Conservation (phyloP, 345 rosid species). For the Citrus australasica region DNA sequence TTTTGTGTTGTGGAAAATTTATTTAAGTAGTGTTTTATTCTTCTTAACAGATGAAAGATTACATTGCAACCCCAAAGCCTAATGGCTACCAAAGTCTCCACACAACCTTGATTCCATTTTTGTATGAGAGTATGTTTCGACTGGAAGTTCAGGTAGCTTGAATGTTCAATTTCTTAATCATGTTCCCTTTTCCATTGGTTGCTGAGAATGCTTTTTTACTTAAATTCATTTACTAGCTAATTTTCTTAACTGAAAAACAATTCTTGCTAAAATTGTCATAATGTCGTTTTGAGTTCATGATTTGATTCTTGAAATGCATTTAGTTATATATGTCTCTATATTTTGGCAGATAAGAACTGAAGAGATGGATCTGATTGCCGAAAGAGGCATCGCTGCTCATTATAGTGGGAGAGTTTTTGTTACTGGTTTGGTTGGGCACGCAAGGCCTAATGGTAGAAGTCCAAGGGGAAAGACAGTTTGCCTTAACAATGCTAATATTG, state of each 20-base stretch:
- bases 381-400: constrained; percentile 97
- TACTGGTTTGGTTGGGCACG: constrained; percentile 72
- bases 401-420: constrained; percentile 85
- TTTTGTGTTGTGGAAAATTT: background rate
- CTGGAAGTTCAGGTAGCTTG: constrained; percentile 77
- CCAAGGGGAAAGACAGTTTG: constrained; percentile 75
- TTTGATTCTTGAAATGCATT: background rate
- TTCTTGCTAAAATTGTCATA: background rate
- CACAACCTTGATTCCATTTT: constrained; percentile 84
- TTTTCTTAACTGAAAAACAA: background rate
- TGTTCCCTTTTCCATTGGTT: background rate
- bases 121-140: constrained; percentile 88
- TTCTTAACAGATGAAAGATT: constrained; percentile 78
- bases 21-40: constrained; percentile 14
- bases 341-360: constrained; percentile 86
- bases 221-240: background rate
- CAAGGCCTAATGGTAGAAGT: constrained; percentile 56
- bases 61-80: constrained; percentile 97
- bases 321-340: background rate
- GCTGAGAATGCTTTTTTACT: background rate
- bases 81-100: constrained; percentile 99
- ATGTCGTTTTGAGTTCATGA: background rate
- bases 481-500: constrained; percentile 89
- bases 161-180: constrained; percentile 8
- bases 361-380: constrained; percentile 97